Base-by-base conservation (phyloP, 164 flowering plant species). In the Buxus sempervirens region DNA sequence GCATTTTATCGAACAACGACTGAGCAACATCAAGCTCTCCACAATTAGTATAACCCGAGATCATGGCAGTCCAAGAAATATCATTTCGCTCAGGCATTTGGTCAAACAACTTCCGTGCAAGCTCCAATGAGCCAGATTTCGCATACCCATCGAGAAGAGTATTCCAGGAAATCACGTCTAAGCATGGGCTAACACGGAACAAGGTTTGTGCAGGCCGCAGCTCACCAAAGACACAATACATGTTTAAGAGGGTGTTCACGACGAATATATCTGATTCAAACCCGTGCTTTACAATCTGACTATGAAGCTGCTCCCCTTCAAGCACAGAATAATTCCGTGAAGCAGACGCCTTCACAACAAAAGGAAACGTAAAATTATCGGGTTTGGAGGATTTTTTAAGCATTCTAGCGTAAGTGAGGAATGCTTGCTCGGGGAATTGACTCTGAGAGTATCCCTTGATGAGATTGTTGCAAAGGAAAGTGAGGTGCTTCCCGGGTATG, bases 81-180 rank as follows among this genome's bases (percentile, higher is more conserved):
- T 71, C 78, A 26, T 81, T 77, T 62, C 72, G 72, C 13, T 65
- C 72, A 1, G 73, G 72, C 80, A 81, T 81, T 54, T 60, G 63
- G 72, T 81, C 78, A n/a, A 81, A 81, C 18, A 76, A 20, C 16
- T 42, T 12, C 14, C 78, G 77, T 0, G 80, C 81, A n/a, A 60
- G 6, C 42, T 63, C 72, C 48, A 78, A 25, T 20, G 63, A 70
- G 32, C 79, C 81, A 20, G 56, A 73, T 64, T 78, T 76, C 48
- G 66, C 72, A 38, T 71, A 76, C 28, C 78, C 81, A 63, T 76
- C 76, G 49, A 81, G 76, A 36, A 81, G 65, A 38, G 79, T 73
- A 63, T 78, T 81, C 79, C 79, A 78, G 27, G 81, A 76, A 13
- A 78, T 78, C 63, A 76, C 64, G 65, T 78, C 83, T 24, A 67